Conservation (phyloP, 768 basidiomycete species). For the Chalciporus piperatus region DNA sequence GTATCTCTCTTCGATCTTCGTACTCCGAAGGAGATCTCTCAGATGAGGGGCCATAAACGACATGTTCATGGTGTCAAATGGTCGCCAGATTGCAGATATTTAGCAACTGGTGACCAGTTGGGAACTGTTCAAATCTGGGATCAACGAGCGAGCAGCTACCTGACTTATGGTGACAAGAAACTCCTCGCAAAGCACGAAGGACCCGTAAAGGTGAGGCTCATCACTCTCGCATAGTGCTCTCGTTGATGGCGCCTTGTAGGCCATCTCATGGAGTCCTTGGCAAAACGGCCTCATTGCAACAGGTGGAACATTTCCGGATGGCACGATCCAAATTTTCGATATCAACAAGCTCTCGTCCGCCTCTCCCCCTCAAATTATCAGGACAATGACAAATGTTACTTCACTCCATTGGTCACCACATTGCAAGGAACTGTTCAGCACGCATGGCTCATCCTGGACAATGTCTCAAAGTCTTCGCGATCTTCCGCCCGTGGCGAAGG, state of each 20-base stretch:
- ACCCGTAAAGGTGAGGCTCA: slow-evolving; percentile 39
- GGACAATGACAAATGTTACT: slow-evolving; percentile 50
- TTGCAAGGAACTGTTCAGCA: slow-evolving; percentile 82
- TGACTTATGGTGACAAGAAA: slow-evolving; percentile 32
- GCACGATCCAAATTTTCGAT: slow-evolving; percentile 54
- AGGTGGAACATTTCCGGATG: slow-evolving; percentile 64
- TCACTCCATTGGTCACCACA: slow-evolving; percentile 71
- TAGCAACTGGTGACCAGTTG: slow-evolving; percentile 40
- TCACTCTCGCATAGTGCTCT: not conserved
- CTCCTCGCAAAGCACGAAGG: slow-evolving; percentile 43
- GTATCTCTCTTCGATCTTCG: slow-evolving; percentile 40
- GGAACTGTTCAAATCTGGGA: slow-evolving; percentile 47
- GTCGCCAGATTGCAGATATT: slow-evolving; percentile 38
- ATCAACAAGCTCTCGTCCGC: slow-evolving; percentile 39
- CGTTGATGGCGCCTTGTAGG: slow-evolving; percentile 36
- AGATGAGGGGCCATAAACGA: slow-evolving; percentile 31
- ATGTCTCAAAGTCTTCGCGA: slow-evolving; percentile 18
- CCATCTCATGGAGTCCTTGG: slow-evolving; percentile 76
- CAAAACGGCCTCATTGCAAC: slow-evolving; percentile 63
- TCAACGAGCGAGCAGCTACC: slow-evolving; percentile 31
- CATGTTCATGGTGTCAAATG: slow-evolving; percentile 41
- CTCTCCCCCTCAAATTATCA: slow-evolving; percentile 45
- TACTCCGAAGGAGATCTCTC: slow-evolving; percentile 23
- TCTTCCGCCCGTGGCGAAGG: slow-evolving; percentile 18
- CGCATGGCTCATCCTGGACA: slow-evolving; percentile 51